phyloP scores from a whole-genome alignment of 768 basidiomycete species.

The Trametes coccinea region DNA sequence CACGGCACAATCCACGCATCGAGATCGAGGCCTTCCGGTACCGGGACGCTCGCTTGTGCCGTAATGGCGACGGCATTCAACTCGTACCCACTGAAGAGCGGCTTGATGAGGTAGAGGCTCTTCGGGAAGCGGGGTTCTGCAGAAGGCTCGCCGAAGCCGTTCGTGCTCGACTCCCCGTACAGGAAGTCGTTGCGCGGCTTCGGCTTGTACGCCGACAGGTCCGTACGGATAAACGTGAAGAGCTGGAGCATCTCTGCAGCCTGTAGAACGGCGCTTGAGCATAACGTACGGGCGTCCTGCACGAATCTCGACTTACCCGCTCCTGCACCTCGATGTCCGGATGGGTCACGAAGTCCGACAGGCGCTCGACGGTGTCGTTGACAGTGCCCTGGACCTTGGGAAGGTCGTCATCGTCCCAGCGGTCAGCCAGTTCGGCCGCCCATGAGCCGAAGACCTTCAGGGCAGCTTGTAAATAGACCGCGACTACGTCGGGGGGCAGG shows the following conservation, averaged over 20 bases:
- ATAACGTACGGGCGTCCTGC: conserved; percentile 6
- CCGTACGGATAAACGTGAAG: conserved; percentile 73
- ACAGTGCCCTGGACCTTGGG: conserved; percentile 65
- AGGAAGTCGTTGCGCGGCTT: conserved; percentile 34
- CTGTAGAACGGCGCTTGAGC: conserved; percentile 38
- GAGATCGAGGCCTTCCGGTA: conserved; percentile 86
- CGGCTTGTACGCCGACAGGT: conserved; percentile 59
- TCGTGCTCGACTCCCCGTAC: conserved; percentile 40
- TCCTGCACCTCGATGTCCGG: conserved; percentile 90
- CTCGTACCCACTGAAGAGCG: conserved; percentile 74
- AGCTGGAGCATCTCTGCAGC: conserved; percentile 80
- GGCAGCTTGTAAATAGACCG: conserved; percentile 80
- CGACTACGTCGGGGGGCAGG: conserved; percentile 63
- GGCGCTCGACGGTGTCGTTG: conserved; percentile 56
- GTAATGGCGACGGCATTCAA: conserved; percentile 79
- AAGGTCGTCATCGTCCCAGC: conserved; percentile 76
- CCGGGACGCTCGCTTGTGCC: conserved; percentile 79
- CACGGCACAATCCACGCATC: conserved; percentile 84
- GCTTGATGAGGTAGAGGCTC: conserved; percentile 82
- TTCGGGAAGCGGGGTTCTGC: conserved; percentile 74
- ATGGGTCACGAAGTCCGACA: conserved; percentile 58
- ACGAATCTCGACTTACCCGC: conserved; percentile 52
- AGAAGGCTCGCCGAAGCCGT: conserved; percentile 37
- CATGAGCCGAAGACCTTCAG: conserved; percentile 88
- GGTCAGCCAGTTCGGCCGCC: conserved; percentile 70